phyloP scores from a whole-genome alignment of 768 basidiomycete genomes.

The Trichaptum fuscoviolaceum region DNA sequence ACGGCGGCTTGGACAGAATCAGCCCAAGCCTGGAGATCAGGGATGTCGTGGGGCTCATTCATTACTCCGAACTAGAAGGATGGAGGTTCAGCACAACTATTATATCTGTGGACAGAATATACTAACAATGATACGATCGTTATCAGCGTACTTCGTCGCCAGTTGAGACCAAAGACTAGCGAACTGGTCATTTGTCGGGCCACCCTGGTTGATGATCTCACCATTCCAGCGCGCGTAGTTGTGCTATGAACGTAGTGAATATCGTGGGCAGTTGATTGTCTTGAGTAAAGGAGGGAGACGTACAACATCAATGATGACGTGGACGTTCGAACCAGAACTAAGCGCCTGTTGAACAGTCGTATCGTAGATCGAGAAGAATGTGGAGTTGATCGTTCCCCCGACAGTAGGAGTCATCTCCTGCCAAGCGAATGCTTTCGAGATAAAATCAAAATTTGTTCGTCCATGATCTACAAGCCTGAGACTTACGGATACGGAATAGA shows the following conservation, averaged over 20 bases:
- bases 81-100: not conserved
- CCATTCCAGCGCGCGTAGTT: constrained; percentile 60
- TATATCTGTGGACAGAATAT: constrained; percentile 11
- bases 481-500: constrained; percentile 39
- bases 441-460: not conserved
- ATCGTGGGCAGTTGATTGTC: too few relatives aligned
- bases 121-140: constrained; percentile 32
- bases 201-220: constrained; percentile 35
- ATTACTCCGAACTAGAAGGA: constrained; percentile 27
- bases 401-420: constrained; percentile 46
- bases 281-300: constrained; percentile 12
- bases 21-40: constrained; percentile 30
- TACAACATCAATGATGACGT: constrained; percentile 48
- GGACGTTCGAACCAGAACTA: constrained; percentile 32
- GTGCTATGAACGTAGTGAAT: constrained; percentile 29
- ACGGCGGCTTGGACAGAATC: constrained; percentile 30
- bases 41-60: constrained; percentile 46
- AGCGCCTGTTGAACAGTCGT: constrained; percentile 43
- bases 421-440: constrained; percentile 36
- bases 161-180: constrained; percentile 36
- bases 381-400: constrained; percentile 41
- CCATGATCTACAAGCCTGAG: not conserved
- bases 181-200: constrained; percentile 36
- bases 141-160: constrained; percentile 31
- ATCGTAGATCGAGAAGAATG: constrained; percentile 43